These are phyloP conservation scores for Earliella scabrosa DNA, from an alignment of 1,284 basidiomycete genomes.

Conservation along the genomic window DNA sequence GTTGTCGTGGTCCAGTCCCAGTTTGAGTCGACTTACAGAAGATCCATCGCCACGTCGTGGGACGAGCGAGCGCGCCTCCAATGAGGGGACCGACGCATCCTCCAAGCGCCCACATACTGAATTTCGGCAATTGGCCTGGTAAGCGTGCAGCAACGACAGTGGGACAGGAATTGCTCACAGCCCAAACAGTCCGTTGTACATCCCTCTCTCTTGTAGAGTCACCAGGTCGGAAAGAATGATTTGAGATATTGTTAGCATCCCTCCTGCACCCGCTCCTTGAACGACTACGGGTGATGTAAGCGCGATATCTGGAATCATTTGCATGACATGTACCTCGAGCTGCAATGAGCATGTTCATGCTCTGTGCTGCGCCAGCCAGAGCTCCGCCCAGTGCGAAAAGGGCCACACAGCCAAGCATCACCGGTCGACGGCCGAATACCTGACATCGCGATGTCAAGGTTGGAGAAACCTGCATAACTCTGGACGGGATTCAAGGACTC, in stretches of 20 bases:
- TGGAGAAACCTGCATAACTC: background rate
- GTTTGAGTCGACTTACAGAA: slow-evolving; percentile 10
- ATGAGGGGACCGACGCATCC: slow-evolving; percentile 8
- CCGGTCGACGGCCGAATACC: slow-evolving; percentile 9
- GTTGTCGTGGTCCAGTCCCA: background rate
- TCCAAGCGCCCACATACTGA: slow-evolving; percentile 9
- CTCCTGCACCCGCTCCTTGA: slow-evolving; percentile 53
- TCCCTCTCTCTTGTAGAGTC: slow-evolving; percentile 14
- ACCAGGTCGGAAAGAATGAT: slow-evolving; percentile 24
- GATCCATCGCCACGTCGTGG: slow-evolving; percentile 18
- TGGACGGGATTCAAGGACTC: background rate
- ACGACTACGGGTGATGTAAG: slow-evolving; percentile 26
- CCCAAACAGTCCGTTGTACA: slow-evolving; percentile 17
- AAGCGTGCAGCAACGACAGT: too few relatives aligned
- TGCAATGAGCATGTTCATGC: slow-evolving; percentile 46
- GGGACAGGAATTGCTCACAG: too few relatives aligned
- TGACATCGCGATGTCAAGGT: background rate
- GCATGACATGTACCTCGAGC: slow-evolving; percentile 26
- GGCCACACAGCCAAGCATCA: slow-evolving; percentile 1
- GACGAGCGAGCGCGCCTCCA: slow-evolving; percentile 10
- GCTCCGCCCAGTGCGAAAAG: slow-evolving; percentile 8
- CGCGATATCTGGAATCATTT: background rate
- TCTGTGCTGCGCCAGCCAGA: slow-evolving; percentile 44
- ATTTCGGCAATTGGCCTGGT: too few relatives aligned
- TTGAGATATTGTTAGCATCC: slow-evolving; percentile 39